A percentile compares a stretch with the other conserved stretches of the same genome.
Conservation (phyloP, 1,284 basidiomycete genomes). For the Hypsizygus ulmarius region DNA sequence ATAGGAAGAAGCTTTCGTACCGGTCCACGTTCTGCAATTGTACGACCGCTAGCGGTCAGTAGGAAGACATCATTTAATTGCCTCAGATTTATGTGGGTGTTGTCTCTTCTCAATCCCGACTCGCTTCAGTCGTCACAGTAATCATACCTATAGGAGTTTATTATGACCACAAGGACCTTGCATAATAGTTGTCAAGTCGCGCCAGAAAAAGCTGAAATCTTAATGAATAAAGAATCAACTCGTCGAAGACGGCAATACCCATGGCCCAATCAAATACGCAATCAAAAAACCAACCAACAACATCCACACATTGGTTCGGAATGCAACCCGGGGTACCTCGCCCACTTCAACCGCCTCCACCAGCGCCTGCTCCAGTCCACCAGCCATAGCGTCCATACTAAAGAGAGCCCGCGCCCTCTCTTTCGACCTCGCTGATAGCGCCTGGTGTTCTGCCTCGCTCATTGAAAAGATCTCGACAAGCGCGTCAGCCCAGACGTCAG, state of each 20-base stretch:
- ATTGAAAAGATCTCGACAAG: slow-evolving; percentile 62
- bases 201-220: no score
- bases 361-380: slow-evolving; percentile 54
- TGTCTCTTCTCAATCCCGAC: no score
- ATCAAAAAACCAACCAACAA: slow-evolving; percentile 33
- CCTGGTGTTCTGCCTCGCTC: slow-evolving; percentile 40
- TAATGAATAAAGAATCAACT: slow-evolving; percentile 1
- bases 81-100: no score
- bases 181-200: no score
- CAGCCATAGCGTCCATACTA: slow-evolving; percentile 70
- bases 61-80: no score
- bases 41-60: no score
- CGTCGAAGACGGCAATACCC: slow-evolving; percentile 9
- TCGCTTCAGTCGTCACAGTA: no score
- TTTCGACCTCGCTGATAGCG: slow-evolving; percentile 54
- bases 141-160: no score
- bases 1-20: no score
- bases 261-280: slow-evolving; percentile 19
- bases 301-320: slow-evolving; percentile 27
- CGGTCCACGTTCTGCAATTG: no score
- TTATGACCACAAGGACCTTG: no score
- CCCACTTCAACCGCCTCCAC: slow-evolving; percentile 53
- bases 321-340: slow-evolving; percentile 19
- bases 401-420: slow-evolving; percentile 51
- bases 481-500: slow-evolving; percentile 67